Percentiles rank a stretch among this genome's conserved stretches.
phyloP scores from a whole-genome alignment of 2,329 filamentous ascomycete genomes.

The Cadophora luteo-olivacea region DNA sequence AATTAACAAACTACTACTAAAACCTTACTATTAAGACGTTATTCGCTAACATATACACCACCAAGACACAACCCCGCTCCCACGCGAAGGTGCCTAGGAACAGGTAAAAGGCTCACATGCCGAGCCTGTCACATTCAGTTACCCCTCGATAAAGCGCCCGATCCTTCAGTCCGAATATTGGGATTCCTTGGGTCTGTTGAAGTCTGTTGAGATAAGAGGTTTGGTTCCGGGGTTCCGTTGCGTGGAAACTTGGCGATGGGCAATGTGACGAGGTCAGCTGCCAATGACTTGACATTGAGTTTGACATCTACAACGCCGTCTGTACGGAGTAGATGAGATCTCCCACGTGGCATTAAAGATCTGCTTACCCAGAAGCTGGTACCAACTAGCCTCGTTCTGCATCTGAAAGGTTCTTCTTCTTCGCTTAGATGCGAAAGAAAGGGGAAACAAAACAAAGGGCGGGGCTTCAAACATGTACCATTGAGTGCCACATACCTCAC shows the following conservation, averaged over 20 bases:
- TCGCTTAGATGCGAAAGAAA: too few species aligned
- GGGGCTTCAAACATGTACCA: too few species aligned
- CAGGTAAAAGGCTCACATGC: conserved; percentile 1
- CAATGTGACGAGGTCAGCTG: background rate
- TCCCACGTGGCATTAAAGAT: too few species aligned
- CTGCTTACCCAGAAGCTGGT: too few species aligned
- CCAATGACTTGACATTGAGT: background rate
- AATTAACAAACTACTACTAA: background rate
- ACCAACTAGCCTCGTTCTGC: too few species aligned
- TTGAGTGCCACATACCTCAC: too few species aligned
- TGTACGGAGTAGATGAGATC: too few species aligned
- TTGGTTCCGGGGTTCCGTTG: background rate
- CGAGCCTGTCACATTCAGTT: background rate
- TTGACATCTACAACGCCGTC: background rate
- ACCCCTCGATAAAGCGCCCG: background rate
- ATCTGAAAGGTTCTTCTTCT: too few species aligned
- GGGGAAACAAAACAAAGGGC: too few species aligned
- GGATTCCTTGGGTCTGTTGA: background rate
- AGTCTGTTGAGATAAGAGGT: background rate
- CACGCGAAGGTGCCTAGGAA: conserved; percentile 5
- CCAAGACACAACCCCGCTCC: conserved; percentile 12
- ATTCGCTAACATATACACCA: background rate
- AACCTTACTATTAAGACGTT: background rate
- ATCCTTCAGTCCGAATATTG: background rate
- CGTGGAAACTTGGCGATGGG: background rate